Evolutionary conservation across 257 asterid species (phyloP), one percentile per base, ranked within the genome.

Genomic region (Salvia splendens): DNA sequence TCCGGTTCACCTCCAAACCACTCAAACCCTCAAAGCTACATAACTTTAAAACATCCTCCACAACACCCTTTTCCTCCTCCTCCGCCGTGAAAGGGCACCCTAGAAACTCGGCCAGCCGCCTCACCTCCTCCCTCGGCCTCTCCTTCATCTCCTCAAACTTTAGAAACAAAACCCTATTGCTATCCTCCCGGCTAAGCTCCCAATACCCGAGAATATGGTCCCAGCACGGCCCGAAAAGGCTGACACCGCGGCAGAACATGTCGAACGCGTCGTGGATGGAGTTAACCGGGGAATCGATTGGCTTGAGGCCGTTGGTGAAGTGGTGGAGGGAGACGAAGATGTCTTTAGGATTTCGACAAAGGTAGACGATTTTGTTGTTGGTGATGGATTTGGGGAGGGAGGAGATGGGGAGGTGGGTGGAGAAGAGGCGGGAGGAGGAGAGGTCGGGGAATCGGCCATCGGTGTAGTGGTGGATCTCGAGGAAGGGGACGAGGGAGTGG

Each of bases 281-380:
- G 55, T 73, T 73, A 2, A 14, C 47, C 1, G 16, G 61, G 12
- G 50, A n/a, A 3, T 49, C 77, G 0, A 15, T 15, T 6, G 42
- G 77, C 57, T 49, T 85, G 11, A 85, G 20, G 6, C 36, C 24
- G 79, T 85, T 74, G 2, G 78, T 71, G 65, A 82, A 85, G 24
- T 85, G 85, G 85, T 84, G 82, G 0, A 82, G 74, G 6, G 90
- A 82, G 53, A 75, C 82, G 61, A 84, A 78, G 5, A 78, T 47
- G 75, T 84, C 90, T 54, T 82, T 84, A 0, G 90, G 86, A 53
- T 84, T 65, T 28, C 90, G 60, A 49, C 86, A 84, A 0, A 84
- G 63, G 64, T 85, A 85, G 70, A 85, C 83, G n/a, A 85, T 42
- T 75, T 76, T 84, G 68, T 57, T 20, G 0, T 12, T 57, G 12